Conservation (phyloP, 257 asterid species). For the Capsicum pubescens region DNA sequence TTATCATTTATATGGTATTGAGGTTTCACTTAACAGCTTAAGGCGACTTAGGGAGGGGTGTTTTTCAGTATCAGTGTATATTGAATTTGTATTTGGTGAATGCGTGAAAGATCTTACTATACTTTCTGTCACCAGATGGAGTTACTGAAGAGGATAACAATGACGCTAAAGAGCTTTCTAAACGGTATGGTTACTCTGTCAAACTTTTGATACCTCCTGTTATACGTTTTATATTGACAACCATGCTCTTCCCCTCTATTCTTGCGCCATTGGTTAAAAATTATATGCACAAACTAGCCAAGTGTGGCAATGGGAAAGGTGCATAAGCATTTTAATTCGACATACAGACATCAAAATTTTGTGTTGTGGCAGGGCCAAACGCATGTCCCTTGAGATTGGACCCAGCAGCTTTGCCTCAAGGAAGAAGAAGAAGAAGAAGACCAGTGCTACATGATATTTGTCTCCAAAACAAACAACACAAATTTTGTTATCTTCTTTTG, state of each 20-base stretch:
- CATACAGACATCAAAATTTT: background rate
- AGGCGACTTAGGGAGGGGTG: background rate
- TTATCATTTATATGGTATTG: background rate
- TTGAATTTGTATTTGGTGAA: conserved; percentile 11
- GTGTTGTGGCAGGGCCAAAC: conserved; percentile 65
- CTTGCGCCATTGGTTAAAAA: background rate
- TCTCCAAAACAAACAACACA: conserved; percentile 42
- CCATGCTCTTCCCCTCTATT: background rate
- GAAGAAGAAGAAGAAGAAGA: conserved; percentile 91
- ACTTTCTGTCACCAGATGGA: conserved; percentile 46
- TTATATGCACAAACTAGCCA: background rate
- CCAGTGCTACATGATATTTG: conserved; percentile 34
- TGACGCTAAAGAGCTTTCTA: conserved; percentile 65
- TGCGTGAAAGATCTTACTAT: conserved; percentile 25
- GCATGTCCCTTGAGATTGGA: conserved; percentile 76
- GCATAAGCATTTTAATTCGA: background rate
- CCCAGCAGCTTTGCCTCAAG: conserved; percentile 77
- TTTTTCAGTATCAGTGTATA: background rate
- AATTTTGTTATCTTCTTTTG: background rate
- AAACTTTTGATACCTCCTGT: conserved; percentile 19
- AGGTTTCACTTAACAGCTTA: background rate
- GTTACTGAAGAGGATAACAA: conserved; percentile 50
- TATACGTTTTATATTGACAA: background rate
- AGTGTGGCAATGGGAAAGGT: background rate
- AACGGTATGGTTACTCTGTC: conserved; percentile 49